These are phyloP conservation scores for Aspergillus cristatus DNA, from an alignment of 495 filamentous ascomycete species.

Conservation along the genomic window DNA sequence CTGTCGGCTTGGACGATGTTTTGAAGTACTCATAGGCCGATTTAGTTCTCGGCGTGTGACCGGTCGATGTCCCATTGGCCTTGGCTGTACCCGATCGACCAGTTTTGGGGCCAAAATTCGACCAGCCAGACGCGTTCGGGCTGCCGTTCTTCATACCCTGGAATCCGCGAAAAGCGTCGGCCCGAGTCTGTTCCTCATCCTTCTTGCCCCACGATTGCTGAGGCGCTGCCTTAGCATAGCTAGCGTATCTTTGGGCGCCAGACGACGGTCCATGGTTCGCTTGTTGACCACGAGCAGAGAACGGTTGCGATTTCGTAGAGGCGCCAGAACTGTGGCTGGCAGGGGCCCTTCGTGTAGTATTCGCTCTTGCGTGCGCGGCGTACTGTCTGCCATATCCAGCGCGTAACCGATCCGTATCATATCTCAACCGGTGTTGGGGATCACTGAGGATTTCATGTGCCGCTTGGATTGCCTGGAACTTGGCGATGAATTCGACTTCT, in stretches of 20 bases:
- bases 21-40: conserved; percentile 40
- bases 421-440: conserved; percentile 54
- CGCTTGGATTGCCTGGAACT: conserved; percentile 77
- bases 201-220: conserved; percentile 29
- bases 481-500: conserved; percentile 66
- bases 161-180: conserved; percentile 57
- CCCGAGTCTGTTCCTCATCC: conserved; percentile 45
- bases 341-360: conserved; percentile 19
- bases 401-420: conserved; percentile 60
- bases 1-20: conserved; percentile 18
- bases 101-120: conserved; percentile 31
- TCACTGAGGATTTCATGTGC: conserved; percentile 80
- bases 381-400: conserved; percentile 36
- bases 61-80: conserved; percentile 24
- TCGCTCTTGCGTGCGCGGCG: conserved; percentile 23
- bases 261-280: conserved; percentile 36
- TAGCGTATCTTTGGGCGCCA: conserved; percentile 47
- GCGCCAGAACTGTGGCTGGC: conserved; percentile 16
- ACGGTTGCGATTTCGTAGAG: conserved; percentile 19
- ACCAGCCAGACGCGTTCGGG: conserved; percentile 22
- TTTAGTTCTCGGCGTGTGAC: conserved; percentile 22
- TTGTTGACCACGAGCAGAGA: conserved; percentile 16
- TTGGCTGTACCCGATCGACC: conserved; percentile 25
- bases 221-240: conserved; percentile 37
- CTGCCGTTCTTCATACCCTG: conserved; percentile 51